phyloP scores from a whole-genome alignment of 495 filamentous ascomycete genomes.

The Xylaria castorea region DNA sequence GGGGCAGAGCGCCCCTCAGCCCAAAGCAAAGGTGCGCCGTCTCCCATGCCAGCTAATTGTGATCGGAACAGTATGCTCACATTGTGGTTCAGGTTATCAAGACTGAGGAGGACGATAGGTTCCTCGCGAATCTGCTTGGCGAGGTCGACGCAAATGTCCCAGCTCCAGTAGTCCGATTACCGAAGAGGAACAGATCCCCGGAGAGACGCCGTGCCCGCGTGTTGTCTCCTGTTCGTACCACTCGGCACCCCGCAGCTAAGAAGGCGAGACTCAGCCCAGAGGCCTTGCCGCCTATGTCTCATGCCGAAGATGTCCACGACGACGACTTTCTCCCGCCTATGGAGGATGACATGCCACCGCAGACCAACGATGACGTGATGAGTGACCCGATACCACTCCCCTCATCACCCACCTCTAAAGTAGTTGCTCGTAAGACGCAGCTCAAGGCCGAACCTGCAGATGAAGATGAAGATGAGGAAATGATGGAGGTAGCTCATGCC shows the following conservation, averaged over 20 bases:
- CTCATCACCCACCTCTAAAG: conserved; percentile 86
- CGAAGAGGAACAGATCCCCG: conserved; percentile 72
- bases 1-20: conserved; percentile 66
- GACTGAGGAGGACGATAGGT: conserved; percentile 86
- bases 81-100: conserved; percentile 52
- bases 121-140: conserved; percentile 81
- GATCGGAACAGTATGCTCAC: neutral
- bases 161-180: conserved; percentile 55
- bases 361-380: conserved; percentile 65
- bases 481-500: conserved; percentile 83
- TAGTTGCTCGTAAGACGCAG: conserved; percentile 73
- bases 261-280: conserved; percentile 58
- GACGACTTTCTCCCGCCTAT: conserved; percentile 55
- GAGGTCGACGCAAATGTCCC: conserved; percentile 86
- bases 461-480: conserved; percentile 79
- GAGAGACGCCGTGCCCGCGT: conserved; percentile 78
- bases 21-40: conserved; percentile 77
- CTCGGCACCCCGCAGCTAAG: conserved; percentile 52
- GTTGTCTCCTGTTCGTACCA: conserved; percentile 71
- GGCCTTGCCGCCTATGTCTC: conserved; percentile 54
- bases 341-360: conserved; percentile 55
- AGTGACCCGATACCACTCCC: conserved; percentile 71
- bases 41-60: neutral
- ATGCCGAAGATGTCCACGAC: conserved; percentile 48
- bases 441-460: conserved; percentile 65